Conservation (phyloP, 129 eudicot species). For the Artemisia argyi region DNA sequence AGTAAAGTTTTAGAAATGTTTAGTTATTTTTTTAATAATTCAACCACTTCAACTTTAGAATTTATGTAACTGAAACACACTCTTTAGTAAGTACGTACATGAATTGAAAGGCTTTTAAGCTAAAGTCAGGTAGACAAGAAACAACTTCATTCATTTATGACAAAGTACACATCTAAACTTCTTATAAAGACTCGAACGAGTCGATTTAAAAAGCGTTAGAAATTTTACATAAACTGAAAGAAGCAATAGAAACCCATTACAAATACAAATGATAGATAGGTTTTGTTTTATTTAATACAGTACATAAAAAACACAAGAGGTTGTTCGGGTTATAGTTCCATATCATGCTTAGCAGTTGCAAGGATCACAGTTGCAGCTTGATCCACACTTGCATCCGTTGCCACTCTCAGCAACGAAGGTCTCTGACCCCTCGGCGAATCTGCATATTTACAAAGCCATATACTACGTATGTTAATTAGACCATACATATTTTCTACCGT, state of each 20-base stretch:
- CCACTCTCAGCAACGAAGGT: constrained; percentile 44
- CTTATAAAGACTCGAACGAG: constrained; percentile 32
- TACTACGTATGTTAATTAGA: not conserved
- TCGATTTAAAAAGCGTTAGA: constrained; percentile 1
- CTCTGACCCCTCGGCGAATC: constrained; percentile 49
- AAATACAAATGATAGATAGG: constrained; percentile 19
- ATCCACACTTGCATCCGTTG: constrained; percentile 56
- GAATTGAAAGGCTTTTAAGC: too few relatives aligned
- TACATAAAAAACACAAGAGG: constrained; percentile 26
- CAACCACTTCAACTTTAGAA: too few relatives aligned
- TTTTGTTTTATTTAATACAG: constrained; percentile 29
- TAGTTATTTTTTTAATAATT: too few relatives aligned
- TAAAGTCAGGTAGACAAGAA: too few relatives aligned
- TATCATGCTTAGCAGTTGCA: constrained; percentile 51
- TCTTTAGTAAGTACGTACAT: too few relatives aligned
- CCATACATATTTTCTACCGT: too few relatives aligned
- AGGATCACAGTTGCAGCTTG: constrained; percentile 67
- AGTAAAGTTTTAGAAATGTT: too few relatives aligned
- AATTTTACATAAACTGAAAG: constrained; percentile 21
- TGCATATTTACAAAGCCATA: constrained; percentile 11
- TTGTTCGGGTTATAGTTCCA: constrained; percentile 22
- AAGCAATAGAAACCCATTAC: constrained; percentile 28
- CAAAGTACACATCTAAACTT: constrained; percentile 7
- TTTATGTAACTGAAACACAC: too few relatives aligned
- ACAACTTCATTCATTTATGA: not conserved